Base-by-base conservation (phyloP, 2,329 filamentous ascomycete species). In the Mariannaea sp. region DNA sequence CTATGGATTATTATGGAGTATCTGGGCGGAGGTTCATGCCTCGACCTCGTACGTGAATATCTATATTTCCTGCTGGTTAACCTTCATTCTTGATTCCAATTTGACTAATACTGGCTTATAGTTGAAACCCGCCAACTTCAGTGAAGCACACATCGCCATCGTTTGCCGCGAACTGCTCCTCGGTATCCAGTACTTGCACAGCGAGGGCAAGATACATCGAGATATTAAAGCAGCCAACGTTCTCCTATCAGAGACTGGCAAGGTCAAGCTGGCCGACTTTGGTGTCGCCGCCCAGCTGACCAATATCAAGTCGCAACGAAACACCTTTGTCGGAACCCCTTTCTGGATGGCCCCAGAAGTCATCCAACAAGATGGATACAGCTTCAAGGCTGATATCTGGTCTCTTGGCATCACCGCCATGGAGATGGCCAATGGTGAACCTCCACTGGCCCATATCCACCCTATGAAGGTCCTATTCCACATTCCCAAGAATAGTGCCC, bases 1-100 rank as follows among this genome's bases (percentile, higher is more conserved):
- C 78, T 99, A 78, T 99, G 94, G 94, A 99, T 99, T 69, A 91
- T 97, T 53, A 99, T 99, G 94, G 94, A 99, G 73, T 99, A 89
- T 69, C 78, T 99, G 9, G 94, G 94, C 5, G 94, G 94, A 59
- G 94, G 94, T 33, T 97, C 94, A 14, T 97, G 94, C 71, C 80
- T 97, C 60, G 94, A 99, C 71, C 73, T 99, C 78, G 90, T 96
- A 82, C 66, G 79, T 43, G 33, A 24, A n/a, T n/a, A n/a, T 40
- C 4, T 10, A 27, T 13, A 19, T 17, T 9, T 17, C 7, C 19
- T 14, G 24, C 24, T 22, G n/a, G 30, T n/a, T 27, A 16, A 32
- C 19, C 13, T 17, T 7, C 10, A 8, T 29, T 22, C 16, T 14
- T 22, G 10, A 38, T 49, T 62, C 19, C n/a, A n/a, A n/a, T n/a